Evolutionary conservation across 2,329 filamentous ascomycete species (phyloP).

Genomic region (Colletotrichum nymphaeae): DNA sequence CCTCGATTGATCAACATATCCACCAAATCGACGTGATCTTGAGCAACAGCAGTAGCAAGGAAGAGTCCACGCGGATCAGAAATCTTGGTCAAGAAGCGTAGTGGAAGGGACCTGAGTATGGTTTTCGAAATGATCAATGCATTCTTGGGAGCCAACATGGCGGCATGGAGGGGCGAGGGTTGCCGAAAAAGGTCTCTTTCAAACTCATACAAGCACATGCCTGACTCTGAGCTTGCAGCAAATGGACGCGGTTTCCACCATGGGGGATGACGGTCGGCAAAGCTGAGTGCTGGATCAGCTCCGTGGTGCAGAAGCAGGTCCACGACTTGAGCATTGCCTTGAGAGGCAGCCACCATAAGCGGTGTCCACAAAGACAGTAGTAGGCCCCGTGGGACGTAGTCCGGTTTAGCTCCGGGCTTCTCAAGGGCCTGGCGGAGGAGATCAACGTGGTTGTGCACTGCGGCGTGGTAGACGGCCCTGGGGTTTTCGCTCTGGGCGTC

Average conservation of each 20-base stretch:
- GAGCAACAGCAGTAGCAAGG: slow-evolving; percentile 10
- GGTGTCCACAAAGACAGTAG: neutral
- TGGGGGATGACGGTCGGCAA: neutral
- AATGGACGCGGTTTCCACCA: neutral
- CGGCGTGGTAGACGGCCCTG: slow-evolving; percentile 10
- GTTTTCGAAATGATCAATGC: neutral
- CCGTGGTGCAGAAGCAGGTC: neutral
- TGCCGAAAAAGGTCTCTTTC: neutral
- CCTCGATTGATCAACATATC: neutral
- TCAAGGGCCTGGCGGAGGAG: neutral
- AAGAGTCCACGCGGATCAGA: neutral
- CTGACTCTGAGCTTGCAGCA: neutral
- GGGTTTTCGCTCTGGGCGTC: slow-evolving; percentile 6
- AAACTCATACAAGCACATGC: neutral
- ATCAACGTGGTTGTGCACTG: neutral
- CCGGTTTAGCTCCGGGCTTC: neutral
- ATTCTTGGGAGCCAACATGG: neutral
- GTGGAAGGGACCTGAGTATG: neutral
- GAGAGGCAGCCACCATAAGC: neutral
- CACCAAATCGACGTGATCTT: neutral
- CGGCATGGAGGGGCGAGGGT: neutral
- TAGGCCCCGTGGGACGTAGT: neutral
- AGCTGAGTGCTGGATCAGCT: neutral
- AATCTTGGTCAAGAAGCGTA: neutral
- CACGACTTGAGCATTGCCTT: neutral